A percentile compares a stretch with the other conserved stretches of the same genome.
phyloP scores from a whole-genome alignment of 1,139 yeast species.

The Suhomyces bolitotheri region DNA sequence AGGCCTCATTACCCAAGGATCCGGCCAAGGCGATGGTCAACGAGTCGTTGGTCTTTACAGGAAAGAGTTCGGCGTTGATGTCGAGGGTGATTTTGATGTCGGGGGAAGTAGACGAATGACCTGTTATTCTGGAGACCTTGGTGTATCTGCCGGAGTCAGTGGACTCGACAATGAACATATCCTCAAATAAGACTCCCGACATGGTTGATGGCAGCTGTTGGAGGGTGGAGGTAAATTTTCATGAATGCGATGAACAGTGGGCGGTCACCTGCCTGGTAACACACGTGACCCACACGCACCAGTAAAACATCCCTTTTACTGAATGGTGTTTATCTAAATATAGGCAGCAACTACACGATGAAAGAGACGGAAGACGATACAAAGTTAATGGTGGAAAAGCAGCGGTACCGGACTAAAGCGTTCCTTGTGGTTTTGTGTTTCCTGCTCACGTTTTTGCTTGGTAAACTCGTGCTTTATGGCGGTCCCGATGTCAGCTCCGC shows the following conservation, averaged over 20 bases:
- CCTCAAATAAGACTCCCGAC: slow-evolving; percentile 90
- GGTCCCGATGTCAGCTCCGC: background rate
- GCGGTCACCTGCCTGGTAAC: background rate
- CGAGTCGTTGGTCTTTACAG: slow-evolving; percentile 74
- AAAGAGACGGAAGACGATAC: slow-evolving; percentile 2
- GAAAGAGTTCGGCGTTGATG: slow-evolving; percentile 89
- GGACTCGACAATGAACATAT: slow-evolving; percentile 82
- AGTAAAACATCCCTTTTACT: slow-evolving; percentile 2
- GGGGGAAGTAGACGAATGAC: slow-evolving; percentile 78
- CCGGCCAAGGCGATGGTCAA: slow-evolving; percentile 89
- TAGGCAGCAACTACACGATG: slow-evolving; percentile 5
- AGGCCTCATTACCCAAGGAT: slow-evolving; percentile 61
- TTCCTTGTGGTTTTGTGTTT: slow-evolving; percentile 5
- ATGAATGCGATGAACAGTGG: slow-evolving; percentile 9
- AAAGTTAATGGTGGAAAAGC: slow-evolving; percentile 6
- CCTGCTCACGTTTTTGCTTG: slow-evolving; percentile 3
- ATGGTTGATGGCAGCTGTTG: slow-evolving; percentile 30
- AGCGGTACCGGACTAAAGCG: slow-evolving; percentile 9
- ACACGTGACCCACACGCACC: slow-evolving; percentile 1
- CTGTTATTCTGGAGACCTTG: slow-evolving; percentile 88
- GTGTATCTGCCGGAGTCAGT: slow-evolving; percentile 90
- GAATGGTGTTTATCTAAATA: slow-evolving; percentile 2
- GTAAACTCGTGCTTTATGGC: slow-evolving; percentile 3
- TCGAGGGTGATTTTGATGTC: slow-evolving; percentile 88
- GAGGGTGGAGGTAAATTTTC: slow-evolving; percentile 5